Evolutionary conservation across 192 early-diverging fungal species (phyloP).

Genomic region (Coemansia sp.): DNA sequence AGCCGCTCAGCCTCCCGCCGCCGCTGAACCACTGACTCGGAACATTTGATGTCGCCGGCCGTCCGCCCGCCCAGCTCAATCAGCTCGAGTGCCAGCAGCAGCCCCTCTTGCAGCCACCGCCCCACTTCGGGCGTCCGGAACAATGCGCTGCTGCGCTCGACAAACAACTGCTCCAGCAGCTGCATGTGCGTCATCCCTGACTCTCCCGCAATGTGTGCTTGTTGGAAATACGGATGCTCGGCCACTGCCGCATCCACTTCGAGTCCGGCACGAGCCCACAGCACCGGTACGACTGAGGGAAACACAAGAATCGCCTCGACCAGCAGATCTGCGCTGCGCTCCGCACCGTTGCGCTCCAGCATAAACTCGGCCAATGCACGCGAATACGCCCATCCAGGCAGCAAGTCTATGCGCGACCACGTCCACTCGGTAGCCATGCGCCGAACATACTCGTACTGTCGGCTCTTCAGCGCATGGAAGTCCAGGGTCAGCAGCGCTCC

Average conservation of each 20-base stretch:
- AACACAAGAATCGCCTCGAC: conserved; percentile 71
- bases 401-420: conserved; percentile 36
- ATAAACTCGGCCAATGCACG: conserved; percentile 77
- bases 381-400: conserved; percentile 77
- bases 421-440: conserved; percentile 40
- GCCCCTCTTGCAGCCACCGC: conserved; percentile 55
- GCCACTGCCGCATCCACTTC: conserved; percentile 59
- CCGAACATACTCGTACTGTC: conserved; percentile 66
- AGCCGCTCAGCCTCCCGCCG: conserved; percentile 16
- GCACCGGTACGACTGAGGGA: conserved; percentile 62
- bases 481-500: conserved; percentile 77
- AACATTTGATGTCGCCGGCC: conserved; percentile 1
- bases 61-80: conserved; percentile 10
- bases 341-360: conserved; percentile 52
- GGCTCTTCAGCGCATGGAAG: conserved; percentile 78
- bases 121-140: conserved; percentile 83
- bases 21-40: conserved; percentile 4
- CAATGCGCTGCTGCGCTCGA: conserved; percentile 69
- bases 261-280: conserved; percentile 67
- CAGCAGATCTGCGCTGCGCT: conserved; percentile 53
- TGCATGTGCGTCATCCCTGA: conserved; percentile 58
- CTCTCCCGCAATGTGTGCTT: conserved; percentile 26
- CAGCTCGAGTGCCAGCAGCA: conserved; percentile 40
- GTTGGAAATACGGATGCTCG: conserved; percentile 58
- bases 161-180: conserved; percentile 69